Evolutionary conservation across 1,139 yeast species (phyloP), one percentile per base, ranked within the genome.

Genomic region (Suhomyces bokatorum): DNA sequence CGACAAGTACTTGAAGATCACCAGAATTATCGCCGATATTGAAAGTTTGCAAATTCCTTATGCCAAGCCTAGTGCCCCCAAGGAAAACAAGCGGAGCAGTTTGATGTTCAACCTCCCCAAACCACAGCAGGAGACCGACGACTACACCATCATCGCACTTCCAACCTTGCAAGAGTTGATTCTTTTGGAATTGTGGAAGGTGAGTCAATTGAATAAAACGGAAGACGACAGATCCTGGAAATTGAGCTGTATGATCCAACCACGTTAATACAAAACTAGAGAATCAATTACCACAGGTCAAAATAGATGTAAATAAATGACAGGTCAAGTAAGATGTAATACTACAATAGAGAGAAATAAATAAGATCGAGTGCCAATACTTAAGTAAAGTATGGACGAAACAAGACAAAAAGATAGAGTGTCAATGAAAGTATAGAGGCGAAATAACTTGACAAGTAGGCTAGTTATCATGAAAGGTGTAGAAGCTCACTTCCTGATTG

Each of bases 31-130:
- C 43, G 83, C 91, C n/a, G 89, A 84, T 52, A 70, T 89, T 37
- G 96, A 88, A 64, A 78, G 78, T 46, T 75, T 87, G 53, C 97
- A 90, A 64, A 80, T 83, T 43, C 75, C 85, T 0, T 87, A 85
- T 59, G 47, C 41, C 5, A 47, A 49, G 16, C 55, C 52, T 49
- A 31, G 66, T 58, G 13, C 33, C 4, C 17, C 64, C 53, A 46
- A 46, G 55, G 33, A 63, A 53, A 37, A 30, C 11, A 8, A 37
- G 52, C 52, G 64, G 44, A 54, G 55, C 40, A 62, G 69, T 46
- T 46, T 62, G 32, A 48, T 61, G 24, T 58, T 59, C 14, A 47
- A 56, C 13, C 47, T 42, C 2, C 43, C 48, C 10, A 40, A 42
- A 24, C 34, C 30, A 5, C 38, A 33, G 2, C 26, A 20, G 4